Percentiles rank a stretch among this genome's conserved stretches.
Conservation (phyloP, 1,139 yeast genomes). For the Blastobotrys raffinosifermentans region DNA sequence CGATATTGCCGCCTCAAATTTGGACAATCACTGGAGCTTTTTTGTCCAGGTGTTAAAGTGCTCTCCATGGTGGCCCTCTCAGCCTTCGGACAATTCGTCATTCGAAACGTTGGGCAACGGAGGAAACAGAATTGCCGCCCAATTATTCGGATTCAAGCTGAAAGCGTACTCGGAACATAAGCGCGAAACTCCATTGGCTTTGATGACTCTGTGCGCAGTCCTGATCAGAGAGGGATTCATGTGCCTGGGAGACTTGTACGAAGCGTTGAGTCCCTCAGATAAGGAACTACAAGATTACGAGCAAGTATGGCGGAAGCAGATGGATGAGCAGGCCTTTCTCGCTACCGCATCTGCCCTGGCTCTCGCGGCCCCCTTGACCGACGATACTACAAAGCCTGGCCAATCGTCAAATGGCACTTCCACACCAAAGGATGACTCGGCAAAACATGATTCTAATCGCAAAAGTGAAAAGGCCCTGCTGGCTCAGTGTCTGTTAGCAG, state of each 20-base stretch:
- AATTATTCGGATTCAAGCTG: conserved; percentile 50
- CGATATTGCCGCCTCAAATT: conserved; percentile 43
- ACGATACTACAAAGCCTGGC: conserved; percentile 41
- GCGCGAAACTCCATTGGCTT: conserved; percentile 41
- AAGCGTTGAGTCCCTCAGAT: conserved; percentile 46
- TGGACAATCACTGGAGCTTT: conserved; percentile 44
- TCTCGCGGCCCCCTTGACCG: conserved; percentile 75
- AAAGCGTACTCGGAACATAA: conserved; percentile 27
- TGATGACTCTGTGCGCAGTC: conserved; percentile 44
- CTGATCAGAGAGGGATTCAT: conserved; percentile 66
- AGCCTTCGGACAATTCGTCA: conserved; percentile 34
- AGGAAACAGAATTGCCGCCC: conserved; percentile 57
- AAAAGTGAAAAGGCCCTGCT: conserved; percentile 38
- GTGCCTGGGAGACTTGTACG: conserved; percentile 57
- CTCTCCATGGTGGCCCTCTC: conserved; percentile 64
- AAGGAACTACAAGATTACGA: conserved; percentile 42
- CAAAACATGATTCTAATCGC: conserved; percentile 18
- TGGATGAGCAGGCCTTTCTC: conserved; percentile 56
- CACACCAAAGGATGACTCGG: conserved; percentile 11
- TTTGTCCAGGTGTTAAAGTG: conserved; percentile 44
- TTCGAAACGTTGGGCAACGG: conserved; percentile 39
- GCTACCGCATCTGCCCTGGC: conserved; percentile 80
- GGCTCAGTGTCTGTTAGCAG: conserved; percentile 48
- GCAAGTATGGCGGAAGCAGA: conserved; percentile 41
- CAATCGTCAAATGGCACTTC: conserved; percentile 14